Conservation (phyloP, 495 filamentous ascomycete species). For the Xylaria acuta region DNA sequence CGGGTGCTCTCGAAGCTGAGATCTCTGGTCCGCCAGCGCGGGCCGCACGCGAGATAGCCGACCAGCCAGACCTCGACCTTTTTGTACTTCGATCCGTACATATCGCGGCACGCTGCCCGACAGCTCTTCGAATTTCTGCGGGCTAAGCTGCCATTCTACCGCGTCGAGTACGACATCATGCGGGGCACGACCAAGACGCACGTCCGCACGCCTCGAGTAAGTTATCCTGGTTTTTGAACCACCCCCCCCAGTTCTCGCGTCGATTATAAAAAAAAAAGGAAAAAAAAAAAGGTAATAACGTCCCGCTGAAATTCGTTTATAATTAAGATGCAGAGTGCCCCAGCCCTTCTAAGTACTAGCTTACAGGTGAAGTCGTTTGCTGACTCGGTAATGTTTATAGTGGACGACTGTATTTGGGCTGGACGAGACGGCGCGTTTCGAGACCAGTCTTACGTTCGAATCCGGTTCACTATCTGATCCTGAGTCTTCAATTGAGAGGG, state of each 20-base stretch:
- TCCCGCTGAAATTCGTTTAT: background rate
- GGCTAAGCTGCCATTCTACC: slow-evolving; percentile 70
- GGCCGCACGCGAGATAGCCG: slow-evolving; percentile 54
- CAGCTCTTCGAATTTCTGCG: slow-evolving; percentile 72
- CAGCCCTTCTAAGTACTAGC: background rate
- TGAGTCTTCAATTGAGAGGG: background rate
- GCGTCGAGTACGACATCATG: slow-evolving; percentile 72
- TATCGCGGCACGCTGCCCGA: slow-evolving; percentile 52
- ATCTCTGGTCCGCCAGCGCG: slow-evolving; percentile 43
- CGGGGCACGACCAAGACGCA: slow-evolving; percentile 61
- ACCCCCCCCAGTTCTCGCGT: background rate
- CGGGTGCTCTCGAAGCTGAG: slow-evolving; percentile 39
- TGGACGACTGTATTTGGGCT: slow-evolving; percentile 74
- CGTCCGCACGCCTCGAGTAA: slow-evolving; percentile 64
- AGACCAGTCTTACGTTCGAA: slow-evolving; percentile 4
- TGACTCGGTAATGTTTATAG: background rate
- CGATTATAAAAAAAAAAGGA: background rate
- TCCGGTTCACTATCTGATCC: background rate
- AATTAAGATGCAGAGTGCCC: background rate
- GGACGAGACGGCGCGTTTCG: slow-evolving; percentile 62
- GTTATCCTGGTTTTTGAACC: background rate
- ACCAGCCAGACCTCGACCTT: slow-evolving; percentile 69
- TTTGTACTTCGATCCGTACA: slow-evolving; percentile 72
- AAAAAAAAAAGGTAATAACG: background rate
- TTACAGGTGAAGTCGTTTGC: background rate